Conservation (phyloP, 495 filamentous ascomycete genomes). For the Amorphotheca resinae region DNA sequence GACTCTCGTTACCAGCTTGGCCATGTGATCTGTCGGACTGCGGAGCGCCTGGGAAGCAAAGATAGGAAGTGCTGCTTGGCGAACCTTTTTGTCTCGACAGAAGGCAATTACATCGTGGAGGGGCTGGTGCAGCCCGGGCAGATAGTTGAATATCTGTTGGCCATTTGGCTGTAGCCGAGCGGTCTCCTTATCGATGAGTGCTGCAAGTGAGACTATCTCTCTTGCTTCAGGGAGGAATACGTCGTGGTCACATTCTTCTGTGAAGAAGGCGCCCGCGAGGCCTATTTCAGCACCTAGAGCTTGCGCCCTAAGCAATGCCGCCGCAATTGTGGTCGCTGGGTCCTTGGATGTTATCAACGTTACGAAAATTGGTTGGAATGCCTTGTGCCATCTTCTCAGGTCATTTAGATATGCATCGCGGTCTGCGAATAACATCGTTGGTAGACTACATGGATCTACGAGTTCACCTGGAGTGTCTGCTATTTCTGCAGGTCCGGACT, state of each 20-base stretch:
- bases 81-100: not conserved
- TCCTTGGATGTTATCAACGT: too few relatives aligned
- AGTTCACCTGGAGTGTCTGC: too few relatives aligned
- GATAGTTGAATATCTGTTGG: not conserved
- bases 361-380: too few relatives aligned
- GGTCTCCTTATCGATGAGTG: not conserved
- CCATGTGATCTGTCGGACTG: too few relatives aligned
- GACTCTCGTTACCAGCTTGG: too few relatives aligned
- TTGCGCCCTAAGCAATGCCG: not conserved
- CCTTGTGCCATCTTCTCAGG: too few relatives aligned
- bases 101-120: not conserved
- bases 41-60: too few relatives aligned
- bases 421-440: too few relatives aligned
- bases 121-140: not conserved
- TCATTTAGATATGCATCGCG: too few relatives aligned
- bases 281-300: not conserved
- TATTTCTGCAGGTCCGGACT: too few relatives aligned
- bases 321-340: too few relatives aligned
- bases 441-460: too few relatives aligned
- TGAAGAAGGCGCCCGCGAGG: not conserved
- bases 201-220: not conserved
- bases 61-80: not conserved
- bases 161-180: not conserved
- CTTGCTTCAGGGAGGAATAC: not conserved
- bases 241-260: slow-evolving; percentile 1